These are phyloP conservation scores for Tylopilus sp. DNA, from an alignment of 768 basidiomycete genomes.

Conservation along the genomic window DNA sequence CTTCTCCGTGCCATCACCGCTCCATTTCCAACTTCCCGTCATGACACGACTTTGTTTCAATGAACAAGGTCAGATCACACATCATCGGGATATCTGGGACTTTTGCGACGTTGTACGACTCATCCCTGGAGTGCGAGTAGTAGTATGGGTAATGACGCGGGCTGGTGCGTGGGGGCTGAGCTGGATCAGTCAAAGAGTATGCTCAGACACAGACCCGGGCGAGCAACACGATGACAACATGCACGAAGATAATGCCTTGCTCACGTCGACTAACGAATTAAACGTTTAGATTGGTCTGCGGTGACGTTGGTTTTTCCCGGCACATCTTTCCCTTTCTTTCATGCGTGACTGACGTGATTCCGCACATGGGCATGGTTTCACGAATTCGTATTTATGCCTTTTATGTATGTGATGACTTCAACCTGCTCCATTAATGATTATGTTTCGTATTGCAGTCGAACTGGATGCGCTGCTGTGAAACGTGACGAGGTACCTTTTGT, in stretches of 20 bases:
- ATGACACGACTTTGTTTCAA: conserved; percentile 75
- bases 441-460: neutral
- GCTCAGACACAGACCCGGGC: conserved; percentile 5
- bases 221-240: neutral
- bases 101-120: conserved; percentile 73
- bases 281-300: conserved; percentile 7
- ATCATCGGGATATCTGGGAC: conserved; percentile 82
- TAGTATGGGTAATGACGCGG: conserved; percentile 67
- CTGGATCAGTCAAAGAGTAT: conserved; percentile 28
- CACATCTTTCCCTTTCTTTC: neutral
- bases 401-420: conserved; percentile 9
- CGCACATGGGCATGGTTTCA: conserved; percentile 2
- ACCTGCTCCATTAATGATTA: conserved; percentile 3
- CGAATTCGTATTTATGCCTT: neutral
- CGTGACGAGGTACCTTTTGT: neutral
- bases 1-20: conserved; percentile 57
- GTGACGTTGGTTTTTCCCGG: neutral
- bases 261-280: conserved; percentile 6
- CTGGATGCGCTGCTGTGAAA: neutral
- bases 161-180: conserved; percentile 57
- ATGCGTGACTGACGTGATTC: neutral
- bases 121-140: conserved; percentile 62
- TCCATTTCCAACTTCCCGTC: conserved; percentile 72
- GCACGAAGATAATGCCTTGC: conserved; percentile 10
- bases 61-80: conserved; percentile 75